Evolutionary conservation across 306 rosid genomes (phyloP), one percentile per base, ranked within the genome.

Genomic region (Lablab purpureus): DNA sequence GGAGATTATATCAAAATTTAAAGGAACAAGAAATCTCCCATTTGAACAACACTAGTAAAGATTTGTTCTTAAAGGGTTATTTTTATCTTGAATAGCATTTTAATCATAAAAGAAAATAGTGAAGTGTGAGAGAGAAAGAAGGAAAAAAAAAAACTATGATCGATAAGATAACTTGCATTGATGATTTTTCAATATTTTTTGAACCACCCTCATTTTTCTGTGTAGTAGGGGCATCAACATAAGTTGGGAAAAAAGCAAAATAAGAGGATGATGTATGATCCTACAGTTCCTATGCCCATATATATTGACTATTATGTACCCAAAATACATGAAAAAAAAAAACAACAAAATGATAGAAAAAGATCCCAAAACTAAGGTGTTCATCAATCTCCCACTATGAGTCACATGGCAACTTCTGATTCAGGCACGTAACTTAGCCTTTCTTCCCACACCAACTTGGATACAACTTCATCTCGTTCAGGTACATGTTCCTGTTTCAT

Each of bases 381-480:
- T 60, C 40, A 74, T 78, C 40, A 15, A 73, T 67, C 55, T 40
- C 54, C 80, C 80, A 21, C 36, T 72, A 21, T 72, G 8, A 2
- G 18, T 88, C 85, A 93, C 87, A 93, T 88, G 79, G 97, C 96
- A 18, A 93, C 86, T 83, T 88, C 93, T n/a, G 97, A 85, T 78
- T 88, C 99, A 1, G 89, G 76, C 82, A 88, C 90, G 52, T 87
- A 87, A 78, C 45, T 89, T 62, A 85, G 82, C 73, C 97, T 89
- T 3, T 88, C 97, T 74, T 93, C 99, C 99, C 99, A 96, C 62
- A 90, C 98, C 94, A 96, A 83, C 89, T 93, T 89, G 79, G 99
- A 82, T 19, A 93, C 94, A 77, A 87, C 79, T 81, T 96, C 99
- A 58, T 96, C 99, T 67, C 84, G 83, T 80, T 91, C 94, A 3